Base-by-base conservation (phyloP, 352 stramenopile species). In the Blastocystis sp. region DNA sequence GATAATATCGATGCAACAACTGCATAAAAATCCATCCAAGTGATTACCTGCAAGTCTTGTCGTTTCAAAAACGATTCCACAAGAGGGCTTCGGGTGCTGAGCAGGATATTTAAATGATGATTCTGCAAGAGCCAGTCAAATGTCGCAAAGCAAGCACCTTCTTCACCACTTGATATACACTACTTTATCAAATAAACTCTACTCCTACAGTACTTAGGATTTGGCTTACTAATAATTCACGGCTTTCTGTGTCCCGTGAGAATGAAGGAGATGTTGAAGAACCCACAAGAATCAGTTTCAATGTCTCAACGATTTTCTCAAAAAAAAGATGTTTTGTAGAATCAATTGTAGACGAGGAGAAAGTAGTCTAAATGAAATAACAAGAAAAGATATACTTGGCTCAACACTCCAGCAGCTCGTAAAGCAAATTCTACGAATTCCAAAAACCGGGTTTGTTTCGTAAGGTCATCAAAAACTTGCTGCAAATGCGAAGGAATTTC, bases 1-100 rank as follows among this genome's bases (percentile, higher is more conserved):
- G 56, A 55, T 64, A 84, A 55, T 84, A 84, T 23, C 73, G 73
- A 45, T 84, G 73, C 26, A 84, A 55, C 73, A 84, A n/a, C 47
- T 84, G 18, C 18, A 37, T 2, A 55, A 13, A 20, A 15, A 34
- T 5, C 15, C 70, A 13, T 41, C 34, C n/a, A 4, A 15, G 45
- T 0, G 45, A 6, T 26, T 4, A 75, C 63, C 45, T 75, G 34
- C n/a, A 47, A 23, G 45, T 75, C 63, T 20, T 47, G 63, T 23
- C 23, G 18, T 18, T 45, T 37, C 1, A 84, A 41, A 26, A 84
- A 84, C 11, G 59, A 50, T 43, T 84, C 73, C 13, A 84, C 54
- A 7, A 53, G 73, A 20, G 13, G 26, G 73, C 43, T 23, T 15
- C 18, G 29, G 3, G 68, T 55, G 56, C 29, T 45, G 47, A 84